Base-by-base conservation (phyloP, 2,329 filamentous ascomycete genomes). In the Colletotrichum tanaceti region DNA sequence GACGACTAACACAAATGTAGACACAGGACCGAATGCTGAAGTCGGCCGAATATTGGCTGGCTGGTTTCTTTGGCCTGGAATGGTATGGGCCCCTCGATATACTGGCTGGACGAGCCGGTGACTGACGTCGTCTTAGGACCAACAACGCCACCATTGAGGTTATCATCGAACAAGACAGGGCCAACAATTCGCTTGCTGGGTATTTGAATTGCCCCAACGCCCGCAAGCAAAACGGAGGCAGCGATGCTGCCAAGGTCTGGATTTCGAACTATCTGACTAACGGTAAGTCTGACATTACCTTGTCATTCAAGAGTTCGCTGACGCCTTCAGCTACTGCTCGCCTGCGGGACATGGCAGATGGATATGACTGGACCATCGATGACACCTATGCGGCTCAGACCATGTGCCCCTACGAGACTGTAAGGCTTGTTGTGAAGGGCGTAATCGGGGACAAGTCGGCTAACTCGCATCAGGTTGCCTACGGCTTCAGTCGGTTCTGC, bases 1-100 rank as follows among this genome's bases (percentile, higher is more conserved):
- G 2, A 71, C 76, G 58, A 76, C 70, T 47, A 0, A n/a, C 1
- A 18, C 1, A 41, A 6, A 14, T 18, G 9, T 13, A 84, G 81
- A 92, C 91, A 1, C 90, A 94, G 76, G 89, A 92, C 75, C 88
- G 92, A 28, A 94, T 94, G 91, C 81, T 91, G 24, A 90, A 93
- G 76, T 90, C 86, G 46, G 91, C 91, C 3, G 91, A 94, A 77
- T 91, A 94, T 77, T 94, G 93, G 78, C 80, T 93, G 75, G 90
- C 91, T 6, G 92, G 92, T 0, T 94, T 94, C 80, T 94, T 94
- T 74, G 91, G 91, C 0, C 84, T 93, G 0, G 86, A 90, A 54
- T 94, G 91, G 83, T 84, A 73, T 39, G 78, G 63, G 22, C 9
- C 14, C 4, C 11, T 11, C 28, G 16, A 49, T 44, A 22, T 18